A percentile compares a stretch with the other conserved stretches of the same genome.
These are phyloP conservation scores for Yamadazyma diddensiae DNA, from an alignment of 1,139 yeast genomes.

Conservation along the genomic window DNA sequence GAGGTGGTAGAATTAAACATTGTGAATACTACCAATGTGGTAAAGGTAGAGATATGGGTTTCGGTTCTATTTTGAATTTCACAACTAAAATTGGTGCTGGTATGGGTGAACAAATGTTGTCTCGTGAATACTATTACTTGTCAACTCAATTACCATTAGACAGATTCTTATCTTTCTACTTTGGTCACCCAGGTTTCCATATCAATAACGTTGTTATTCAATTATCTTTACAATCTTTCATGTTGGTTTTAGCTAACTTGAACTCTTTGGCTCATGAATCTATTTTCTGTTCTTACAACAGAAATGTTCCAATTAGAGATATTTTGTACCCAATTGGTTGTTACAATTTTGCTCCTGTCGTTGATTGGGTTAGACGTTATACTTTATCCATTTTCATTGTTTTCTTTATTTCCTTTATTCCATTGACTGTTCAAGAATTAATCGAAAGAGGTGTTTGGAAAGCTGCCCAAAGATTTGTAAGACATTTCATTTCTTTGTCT, in stretches of 20 bases:
- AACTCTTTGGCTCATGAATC: conserved; percentile 90
- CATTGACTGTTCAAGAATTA: conserved; percentile 93
- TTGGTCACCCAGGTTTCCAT: conserved; percentile 99
- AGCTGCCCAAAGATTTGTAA: conserved; percentile 84
- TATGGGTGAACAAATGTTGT: conserved; percentile 99
- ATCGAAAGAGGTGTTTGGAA: conserved; percentile 98
- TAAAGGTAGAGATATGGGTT: conserved; percentile 99
- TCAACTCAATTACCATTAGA: conserved; percentile 97
- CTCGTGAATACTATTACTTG: conserved; percentile 95
- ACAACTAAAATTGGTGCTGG: conserved; percentile 99
- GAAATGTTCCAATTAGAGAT: conserved; percentile 83
- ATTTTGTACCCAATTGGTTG: conserved; percentile 86
- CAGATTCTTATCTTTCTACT: conserved; percentile 95
- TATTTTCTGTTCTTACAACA: conserved; percentile 79
- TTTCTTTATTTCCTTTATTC: conserved; percentile 95
- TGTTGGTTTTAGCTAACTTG: conserved; percentile 88
- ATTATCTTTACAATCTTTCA: conserved; percentile 87
- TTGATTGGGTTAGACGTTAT: conserved; percentile 97
- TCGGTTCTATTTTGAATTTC: conserved; percentile 96
- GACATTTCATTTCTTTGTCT: conserved; percentile 86
- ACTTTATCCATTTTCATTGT: conserved; percentile 97
- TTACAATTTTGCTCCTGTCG: conserved; percentile 85
- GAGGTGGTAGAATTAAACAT: conserved; percentile 99
- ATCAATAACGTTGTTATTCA: conserved; percentile 94
- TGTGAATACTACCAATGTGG: conserved; percentile 99